Base-by-base conservation (phyloP, 1,284 basidiomycete species). In the Cryptococcus jaspeensis region DNA sequence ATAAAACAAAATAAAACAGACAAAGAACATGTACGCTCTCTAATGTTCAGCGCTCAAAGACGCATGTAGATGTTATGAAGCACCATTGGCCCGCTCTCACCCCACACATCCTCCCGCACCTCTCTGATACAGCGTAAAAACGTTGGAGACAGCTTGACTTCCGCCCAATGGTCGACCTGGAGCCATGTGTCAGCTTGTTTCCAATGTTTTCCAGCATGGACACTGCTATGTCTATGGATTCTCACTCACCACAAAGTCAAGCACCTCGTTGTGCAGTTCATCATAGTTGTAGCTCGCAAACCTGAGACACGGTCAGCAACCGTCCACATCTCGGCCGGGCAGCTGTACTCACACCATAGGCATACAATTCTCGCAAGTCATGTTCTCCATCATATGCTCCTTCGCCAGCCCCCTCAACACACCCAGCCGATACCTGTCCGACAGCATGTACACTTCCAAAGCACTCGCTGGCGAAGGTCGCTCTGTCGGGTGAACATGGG, bases 401-500 rank as follows among this genome's bases (percentile, higher is more conserved):
- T 88, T 76, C 2, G 89, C 87, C 8, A 91, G 80, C 12, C 80
- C 70, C 37, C 84, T 84, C 22, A 92, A 81, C 9, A 80, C 82
- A 3, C 84, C 82, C 77, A 92, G 84, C 9, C 80, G 79, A 72
- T 92, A 92, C 39, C 89, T 81, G 77, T 92, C 89, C 11, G 89
- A 87, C 15, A 91, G 81, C 66, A 87, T 85, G 77, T 90, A 93
- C 65, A 92, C 83, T 0, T 87, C 84, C 36, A 93, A 77, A 1
- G 89, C 87, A 28, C 86, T 87, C 18, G 87, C 87, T 20, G 87
- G 83, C 2, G 79, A 75, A 2, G 87, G 85, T 3, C 82, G 67
- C 8, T 82, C 76, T 2, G 85, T 84, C 1, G 89, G 89, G 67
- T 92, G 90, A 1, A 80, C 73, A 74, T 92, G 88, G 3, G 88